Conservation (phyloP, 371 early-diverging fungal genomes). For the Mucor plumbeus region DNA sequence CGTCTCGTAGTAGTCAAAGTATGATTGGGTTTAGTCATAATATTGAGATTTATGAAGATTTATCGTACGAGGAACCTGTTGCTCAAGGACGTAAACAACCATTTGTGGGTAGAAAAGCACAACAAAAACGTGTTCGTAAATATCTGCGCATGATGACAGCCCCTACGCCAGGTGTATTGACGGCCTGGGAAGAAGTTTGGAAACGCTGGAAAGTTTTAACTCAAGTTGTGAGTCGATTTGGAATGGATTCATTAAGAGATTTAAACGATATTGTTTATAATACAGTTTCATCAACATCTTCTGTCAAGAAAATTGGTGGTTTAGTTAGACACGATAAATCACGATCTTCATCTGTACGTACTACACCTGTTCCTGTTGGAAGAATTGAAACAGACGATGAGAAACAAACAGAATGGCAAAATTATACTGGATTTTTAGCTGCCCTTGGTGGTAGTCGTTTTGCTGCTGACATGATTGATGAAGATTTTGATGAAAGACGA, state of each 20-base stretch:
- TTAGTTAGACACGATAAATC: conserved; percentile 29
- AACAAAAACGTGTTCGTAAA: conserved; percentile 77
- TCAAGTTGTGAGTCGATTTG: conserved; percentile 27
- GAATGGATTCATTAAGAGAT: conserved; percentile 25
- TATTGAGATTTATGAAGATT: conserved; percentile 70
- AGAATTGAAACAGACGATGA: conserved; percentile 45
- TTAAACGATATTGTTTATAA: conserved; percentile 10
- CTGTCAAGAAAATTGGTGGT: conserved; percentile 33
- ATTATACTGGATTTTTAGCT: conserved; percentile 87
- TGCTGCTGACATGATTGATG: conserved; percentile 22
- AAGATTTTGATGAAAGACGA: conserved; percentile 23
- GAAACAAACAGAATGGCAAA: conserved; percentile 69
- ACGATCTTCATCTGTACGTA: conserved; percentile 11
- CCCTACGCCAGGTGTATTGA: conserved; percentile 74
- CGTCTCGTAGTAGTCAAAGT: conserved; percentile 32
- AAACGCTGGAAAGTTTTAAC: conserved; percentile 72
- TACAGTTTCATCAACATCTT: neutral
- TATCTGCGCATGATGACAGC: conserved; percentile 65
- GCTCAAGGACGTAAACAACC: conserved; percentile 22
- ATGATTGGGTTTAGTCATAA: conserved; percentile 66
- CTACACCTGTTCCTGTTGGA: conserved; percentile 23
- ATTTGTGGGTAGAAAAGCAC: conserved; percentile 71
- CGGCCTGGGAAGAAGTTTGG: conserved; percentile 86
- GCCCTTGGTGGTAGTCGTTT: conserved; percentile 83
- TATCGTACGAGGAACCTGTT: conserved; percentile 55